Conservation (phyloP, 345 rosid species). For the Arabidopsis thaliana region DNA sequence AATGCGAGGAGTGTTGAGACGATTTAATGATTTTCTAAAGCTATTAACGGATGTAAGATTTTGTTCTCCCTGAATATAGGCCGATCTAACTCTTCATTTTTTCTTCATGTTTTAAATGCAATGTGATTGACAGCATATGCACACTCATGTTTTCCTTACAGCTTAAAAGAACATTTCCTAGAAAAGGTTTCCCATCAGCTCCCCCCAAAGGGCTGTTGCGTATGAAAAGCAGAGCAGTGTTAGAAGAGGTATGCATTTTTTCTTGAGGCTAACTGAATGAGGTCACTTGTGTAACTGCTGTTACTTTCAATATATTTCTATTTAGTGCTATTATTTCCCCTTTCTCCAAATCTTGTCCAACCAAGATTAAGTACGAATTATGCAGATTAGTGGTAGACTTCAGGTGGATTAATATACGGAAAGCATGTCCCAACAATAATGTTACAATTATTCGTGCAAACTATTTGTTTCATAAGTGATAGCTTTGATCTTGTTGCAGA, state of each 20-base stretch:
- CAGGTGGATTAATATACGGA: conserved; percentile 9
- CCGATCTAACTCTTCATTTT: conserved; percentile 2
- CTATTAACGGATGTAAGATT: conserved; percentile 81
- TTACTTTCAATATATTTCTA: conserved; percentile 17
- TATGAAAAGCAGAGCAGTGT: conserved; percentile 79
- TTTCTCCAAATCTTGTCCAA: not conserved
- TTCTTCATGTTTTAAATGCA: not conserved
- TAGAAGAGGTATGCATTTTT: conserved; percentile 86
- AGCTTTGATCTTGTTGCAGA: conserved; percentile 66
- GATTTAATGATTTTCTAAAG: conserved; percentile 93
- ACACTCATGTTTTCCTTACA: conserved; percentile 49
- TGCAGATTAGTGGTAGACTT: not conserved
- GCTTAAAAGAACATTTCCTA: conserved; percentile 84
- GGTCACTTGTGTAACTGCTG: conserved; percentile 18
- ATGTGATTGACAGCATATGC: conserved; percentile 13
- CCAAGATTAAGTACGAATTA: not conserved
- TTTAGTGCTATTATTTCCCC: conserved; percentile 1
- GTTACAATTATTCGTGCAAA: conserved; percentile 19
- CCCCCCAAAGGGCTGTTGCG: conserved; percentile 96
- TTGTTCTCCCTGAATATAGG: not conserved
- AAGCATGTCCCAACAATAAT: conserved; percentile 27
- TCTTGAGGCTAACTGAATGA: conserved; percentile 9
- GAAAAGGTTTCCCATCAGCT: conserved; percentile 79
- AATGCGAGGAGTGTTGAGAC: conserved; percentile 72
- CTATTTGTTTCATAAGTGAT: conserved; percentile 28